phyloP scores from a whole-genome alignment of 169 alveolate species.

The Eimeria brunetti region DNA sequence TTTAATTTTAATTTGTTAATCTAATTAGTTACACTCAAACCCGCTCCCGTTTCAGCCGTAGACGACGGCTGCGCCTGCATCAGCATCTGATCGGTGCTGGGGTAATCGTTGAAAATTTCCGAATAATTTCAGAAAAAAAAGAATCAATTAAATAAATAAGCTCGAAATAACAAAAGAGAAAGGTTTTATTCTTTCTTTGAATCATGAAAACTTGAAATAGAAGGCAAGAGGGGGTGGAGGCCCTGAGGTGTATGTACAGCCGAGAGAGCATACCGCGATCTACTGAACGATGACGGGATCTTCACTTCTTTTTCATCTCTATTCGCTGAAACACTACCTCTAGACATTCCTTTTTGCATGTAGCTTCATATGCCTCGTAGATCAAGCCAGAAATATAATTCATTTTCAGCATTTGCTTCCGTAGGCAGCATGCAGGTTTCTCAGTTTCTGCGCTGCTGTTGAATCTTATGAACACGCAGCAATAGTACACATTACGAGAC shows the following conservation, averaged over 20 bases:
- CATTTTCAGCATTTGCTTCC: not conserved
- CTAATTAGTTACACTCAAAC: no score
- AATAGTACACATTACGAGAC: not conserved
- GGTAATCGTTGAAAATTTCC: no score
- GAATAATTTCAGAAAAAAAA: no score
- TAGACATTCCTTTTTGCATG: not conserved
- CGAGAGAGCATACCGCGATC: not conserved
- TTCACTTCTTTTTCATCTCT: not conserved
- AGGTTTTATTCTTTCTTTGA: no score
- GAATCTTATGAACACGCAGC: not conserved
- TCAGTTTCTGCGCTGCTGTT: not conserved
- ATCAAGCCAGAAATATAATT: not conserved
- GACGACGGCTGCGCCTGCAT: no score
- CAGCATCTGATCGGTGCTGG: no score
- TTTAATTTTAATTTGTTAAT: no score
- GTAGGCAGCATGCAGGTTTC: not conserved
- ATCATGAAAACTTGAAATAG: not conserved
- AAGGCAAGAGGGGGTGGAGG: not conserved
- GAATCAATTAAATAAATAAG: no score
- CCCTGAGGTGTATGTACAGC: not conserved
- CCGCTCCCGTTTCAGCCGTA: no score
- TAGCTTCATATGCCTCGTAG: no score
- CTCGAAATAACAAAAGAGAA: no score
- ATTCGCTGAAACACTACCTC: not conserved
- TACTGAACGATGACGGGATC: not conserved